Evolutionary conservation across 2,329 filamentous ascomycete species (phyloP), one percentile per base, ranked within the genome.

Genomic region (Colletotrichum tabaci): DNA sequence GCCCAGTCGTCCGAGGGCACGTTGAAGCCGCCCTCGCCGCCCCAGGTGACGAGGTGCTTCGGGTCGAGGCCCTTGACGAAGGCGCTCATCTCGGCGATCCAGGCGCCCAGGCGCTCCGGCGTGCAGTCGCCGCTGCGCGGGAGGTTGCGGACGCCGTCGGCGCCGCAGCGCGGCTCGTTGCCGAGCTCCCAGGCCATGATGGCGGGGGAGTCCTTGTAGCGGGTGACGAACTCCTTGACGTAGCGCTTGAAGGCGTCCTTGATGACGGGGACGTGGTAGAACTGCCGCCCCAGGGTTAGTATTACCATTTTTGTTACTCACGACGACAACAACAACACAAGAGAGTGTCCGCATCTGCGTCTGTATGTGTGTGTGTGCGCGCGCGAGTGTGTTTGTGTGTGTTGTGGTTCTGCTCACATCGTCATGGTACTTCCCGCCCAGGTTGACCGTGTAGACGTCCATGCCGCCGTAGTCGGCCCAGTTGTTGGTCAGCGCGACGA

Each of bases 171-270:
- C 23, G 84, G 84, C 71, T 93, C 91, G 74, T 93, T 93, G 67
- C 85, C 88, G 2, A 93, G 82, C 76, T 93, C 91, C 91, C 91
- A 93, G 0, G 90, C 89, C 74, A 93, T 89, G 57, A 93, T 85
- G 0, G 91, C 86, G 0, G 87, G 80, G 0, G 88, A 91, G 72
- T 84, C 82, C 56, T 83, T 86, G 80, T 92, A 93, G 13, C 91
- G 84, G 23, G 80, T 86, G 2, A 93, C 86, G 8, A 93, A 84
- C 0, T 84, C 82, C 60, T 86, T 82, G 76, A 93, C 86, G 77
- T 93, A 93, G 58, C 82, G 84, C 75, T 88, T 88, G 77, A 82
- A 89, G 0, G 85, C 86, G 3, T 82, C 78, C 75, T 87, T 88
- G 78, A 89, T 88, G 35, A 79, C 79, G 15, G 86, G 86, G 0